phyloP scores from a whole-genome alignment of 768 basidiomycete genomes.

The Panellus pusillus region DNA sequence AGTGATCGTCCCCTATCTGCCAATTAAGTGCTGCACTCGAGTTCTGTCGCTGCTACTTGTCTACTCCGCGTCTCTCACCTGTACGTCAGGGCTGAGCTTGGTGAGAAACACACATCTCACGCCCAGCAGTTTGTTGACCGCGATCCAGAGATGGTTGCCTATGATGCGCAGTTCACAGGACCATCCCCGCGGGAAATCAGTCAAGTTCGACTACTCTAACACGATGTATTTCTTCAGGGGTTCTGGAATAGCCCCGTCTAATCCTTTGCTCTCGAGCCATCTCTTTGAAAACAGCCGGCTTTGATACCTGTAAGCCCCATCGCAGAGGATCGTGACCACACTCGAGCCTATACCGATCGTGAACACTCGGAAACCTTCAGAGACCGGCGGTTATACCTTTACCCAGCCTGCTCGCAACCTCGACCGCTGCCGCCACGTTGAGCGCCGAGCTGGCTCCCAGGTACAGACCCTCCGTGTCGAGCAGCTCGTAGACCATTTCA shows the following conservation, averaged over 20 bases:
- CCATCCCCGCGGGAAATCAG: no score
- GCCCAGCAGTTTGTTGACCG: no score
- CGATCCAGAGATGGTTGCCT: no score
- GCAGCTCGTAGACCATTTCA: slow-evolving; percentile 87
- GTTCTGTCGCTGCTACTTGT: no score
- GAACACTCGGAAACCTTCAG: background rate
- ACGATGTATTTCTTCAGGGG: slow-evolving; percentile 89
- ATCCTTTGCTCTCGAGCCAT: slow-evolving; percentile 83
- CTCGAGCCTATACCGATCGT: slow-evolving; percentile 57
- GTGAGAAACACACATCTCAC: no score
- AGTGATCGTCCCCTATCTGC: background rate
- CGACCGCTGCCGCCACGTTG: slow-evolving; percentile 91
- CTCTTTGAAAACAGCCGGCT: slow-evolving; percentile 91
- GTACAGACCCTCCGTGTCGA: slow-evolving; percentile 93
- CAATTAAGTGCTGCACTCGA: background rate
- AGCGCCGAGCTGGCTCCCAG: slow-evolving; percentile 91
- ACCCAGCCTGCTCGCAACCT: slow-evolving; percentile 83
- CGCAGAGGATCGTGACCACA: slow-evolving; percentile 87
- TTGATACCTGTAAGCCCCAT: slow-evolving; percentile 97
- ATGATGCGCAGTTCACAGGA: no score
- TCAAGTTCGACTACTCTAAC: slow-evolving; percentile 52
- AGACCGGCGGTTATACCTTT: slow-evolving; percentile 50
- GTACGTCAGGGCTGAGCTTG: no score
- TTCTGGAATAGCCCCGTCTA: slow-evolving; percentile 77
- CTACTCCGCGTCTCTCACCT: background rate